A percentile compares a stretch with the other conserved stretches of the same genome.
Evolutionary conservation across 2,329 filamentous ascomycete species (phyloP).

Genomic region (Aspergillus viridinutans): DNA sequence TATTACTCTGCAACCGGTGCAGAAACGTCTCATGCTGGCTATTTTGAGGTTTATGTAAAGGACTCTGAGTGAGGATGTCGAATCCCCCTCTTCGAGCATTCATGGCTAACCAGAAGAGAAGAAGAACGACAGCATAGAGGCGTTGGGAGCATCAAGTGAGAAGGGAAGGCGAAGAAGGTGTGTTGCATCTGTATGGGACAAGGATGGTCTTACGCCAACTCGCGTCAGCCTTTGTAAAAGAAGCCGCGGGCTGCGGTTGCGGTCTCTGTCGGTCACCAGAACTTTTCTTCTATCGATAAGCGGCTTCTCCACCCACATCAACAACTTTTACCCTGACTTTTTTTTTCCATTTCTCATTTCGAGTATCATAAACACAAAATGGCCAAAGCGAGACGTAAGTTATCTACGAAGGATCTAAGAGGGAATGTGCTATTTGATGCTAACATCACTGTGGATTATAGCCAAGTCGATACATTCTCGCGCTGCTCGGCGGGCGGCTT

Average conservation of each 20-base stretch:
- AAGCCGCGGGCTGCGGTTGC: slow-evolving; percentile 18
- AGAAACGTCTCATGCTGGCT: slow-evolving; percentile 32
- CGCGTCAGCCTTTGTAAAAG: slow-evolving; percentile 6
- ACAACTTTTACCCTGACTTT: neutral
- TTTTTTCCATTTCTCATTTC: slow-evolving; percentile 12
- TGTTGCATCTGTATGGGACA: slow-evolving; percentile 6
- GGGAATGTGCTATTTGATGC: slow-evolving; percentile 4
- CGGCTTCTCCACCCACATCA: slow-evolving; percentile 17
- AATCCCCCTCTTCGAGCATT: slow-evolving; percentile 30
- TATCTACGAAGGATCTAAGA: neutral
- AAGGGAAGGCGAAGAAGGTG: slow-evolving; percentile 11
- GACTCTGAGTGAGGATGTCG: slow-evolving; percentile 26
- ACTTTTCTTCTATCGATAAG: slow-evolving; percentile 35
- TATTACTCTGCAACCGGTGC: slow-evolving; percentile 24
- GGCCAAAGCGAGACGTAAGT: slow-evolving; percentile 37
- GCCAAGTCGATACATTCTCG: slow-evolving; percentile 54
- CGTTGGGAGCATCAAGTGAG: slow-evolving; percentile 6
- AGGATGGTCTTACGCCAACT: neutral
- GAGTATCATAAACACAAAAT: slow-evolving; percentile 21
- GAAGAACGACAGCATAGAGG: slow-evolving; percentile 19
- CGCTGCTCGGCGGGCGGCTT: slow-evolving; percentile 54
- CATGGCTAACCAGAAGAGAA: slow-evolving; percentile 28
- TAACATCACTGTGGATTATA: slow-evolving; percentile 18
- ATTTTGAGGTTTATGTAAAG: slow-evolving; percentile 21
- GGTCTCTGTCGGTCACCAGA: slow-evolving; percentile 26